Percentiles rank a stretch among this genome's conserved stretches.
Conservation (phyloP, 257 asterid genomes). For the Ilex aquifolium region DNA sequence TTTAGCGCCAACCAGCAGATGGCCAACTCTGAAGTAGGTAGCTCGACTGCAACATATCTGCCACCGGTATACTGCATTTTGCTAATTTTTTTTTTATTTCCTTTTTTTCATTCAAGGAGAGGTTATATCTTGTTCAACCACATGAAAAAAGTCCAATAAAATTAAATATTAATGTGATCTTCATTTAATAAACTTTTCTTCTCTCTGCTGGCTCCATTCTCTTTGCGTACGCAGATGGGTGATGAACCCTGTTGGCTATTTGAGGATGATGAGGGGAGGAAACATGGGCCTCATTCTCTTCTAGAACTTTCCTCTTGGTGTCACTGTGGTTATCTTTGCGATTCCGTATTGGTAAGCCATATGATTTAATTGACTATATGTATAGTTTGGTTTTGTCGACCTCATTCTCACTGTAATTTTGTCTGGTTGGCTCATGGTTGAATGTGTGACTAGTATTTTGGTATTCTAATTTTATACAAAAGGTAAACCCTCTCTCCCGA, state of each 20-base stretch:
- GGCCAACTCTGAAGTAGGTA: constrained; percentile 13
- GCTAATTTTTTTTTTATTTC: too few relatives aligned
- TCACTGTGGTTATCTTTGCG: constrained; percentile 56
- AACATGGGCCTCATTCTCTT: constrained; percentile 82
- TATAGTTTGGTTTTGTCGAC: neutral
- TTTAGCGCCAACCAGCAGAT: constrained; percentile 19
- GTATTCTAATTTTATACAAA: too few relatives aligned
- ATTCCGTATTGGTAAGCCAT: constrained; percentile 52
- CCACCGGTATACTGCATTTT: constrained; percentile 26
- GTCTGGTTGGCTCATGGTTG: neutral
- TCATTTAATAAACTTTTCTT: neutral
- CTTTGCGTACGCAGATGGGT: constrained; percentile 34
- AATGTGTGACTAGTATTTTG: too few relatives aligned
- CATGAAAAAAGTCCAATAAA: neutral
- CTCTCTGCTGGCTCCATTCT: neutral
- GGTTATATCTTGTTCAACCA: neutral
- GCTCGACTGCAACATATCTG: constrained; percentile 15
- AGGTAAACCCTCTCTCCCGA: too few relatives aligned
- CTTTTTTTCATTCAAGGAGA: too few relatives aligned
- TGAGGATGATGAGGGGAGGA: constrained; percentile 68
- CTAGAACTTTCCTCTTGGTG: constrained; percentile 71
- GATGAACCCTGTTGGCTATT: constrained; percentile 80
- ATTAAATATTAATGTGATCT: neutral
- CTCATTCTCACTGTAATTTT: neutral
- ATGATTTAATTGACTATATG: neutral